Percentiles rank a stretch among this genome's conserved stretches.
Conservation (phyloP, 2,329 filamentous ascomycete genomes). For the Macrophomina tecta region DNA sequence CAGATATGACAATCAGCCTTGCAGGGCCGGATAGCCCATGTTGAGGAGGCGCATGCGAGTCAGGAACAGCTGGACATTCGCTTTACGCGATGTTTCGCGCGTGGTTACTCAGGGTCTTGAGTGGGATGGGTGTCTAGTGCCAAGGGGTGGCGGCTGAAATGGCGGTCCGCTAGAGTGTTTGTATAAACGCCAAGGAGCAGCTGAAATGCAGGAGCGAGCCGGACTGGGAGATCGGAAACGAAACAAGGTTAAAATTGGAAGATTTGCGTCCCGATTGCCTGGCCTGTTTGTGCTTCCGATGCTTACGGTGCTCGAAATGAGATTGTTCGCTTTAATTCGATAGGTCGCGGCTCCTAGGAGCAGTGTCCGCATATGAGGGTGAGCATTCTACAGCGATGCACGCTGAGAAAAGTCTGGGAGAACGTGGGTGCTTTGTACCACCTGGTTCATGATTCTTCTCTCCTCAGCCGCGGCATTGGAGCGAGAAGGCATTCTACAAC, state of each 20-base stretch:
- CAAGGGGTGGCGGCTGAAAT: slow-evolving; percentile 6
- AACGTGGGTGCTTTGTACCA: not conserved
- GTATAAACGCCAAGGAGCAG: slow-evolving; percentile 17
- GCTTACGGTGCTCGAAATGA: slow-evolving; percentile 1
- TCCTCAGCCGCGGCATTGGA: not conserved
- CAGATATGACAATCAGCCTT: not conserved
- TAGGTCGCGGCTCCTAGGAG: not conserved
- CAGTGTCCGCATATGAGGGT: not conserved
- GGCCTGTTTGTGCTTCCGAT: slow-evolving; percentile 4
- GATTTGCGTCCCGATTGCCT: not conserved
- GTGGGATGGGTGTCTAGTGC: slow-evolving; percentile 3
- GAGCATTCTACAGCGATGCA: not conserved
- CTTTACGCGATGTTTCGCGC: slow-evolving; percentile 10
- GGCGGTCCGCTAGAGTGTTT: slow-evolving; percentile 18
- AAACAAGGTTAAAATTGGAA: slow-evolving; percentile 10
- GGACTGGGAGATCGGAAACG: slow-evolving; percentile 3
- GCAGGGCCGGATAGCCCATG: slow-evolving; percentile 1
- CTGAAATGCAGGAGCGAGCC: slow-evolving; percentile 10
- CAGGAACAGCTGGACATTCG: not conserved
- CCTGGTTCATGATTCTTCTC: not conserved
- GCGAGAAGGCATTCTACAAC: not conserved
- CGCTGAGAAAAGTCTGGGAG: too few species aligned
- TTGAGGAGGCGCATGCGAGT: slow-evolving; percentile 6
- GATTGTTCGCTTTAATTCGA: not conserved
- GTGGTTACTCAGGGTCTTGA: not conserved